These are phyloP conservation scores for Astrocystis sublimbata DNA, from an alignment of 495 filamentous ascomycete species.

Conservation along the genomic window DNA sequence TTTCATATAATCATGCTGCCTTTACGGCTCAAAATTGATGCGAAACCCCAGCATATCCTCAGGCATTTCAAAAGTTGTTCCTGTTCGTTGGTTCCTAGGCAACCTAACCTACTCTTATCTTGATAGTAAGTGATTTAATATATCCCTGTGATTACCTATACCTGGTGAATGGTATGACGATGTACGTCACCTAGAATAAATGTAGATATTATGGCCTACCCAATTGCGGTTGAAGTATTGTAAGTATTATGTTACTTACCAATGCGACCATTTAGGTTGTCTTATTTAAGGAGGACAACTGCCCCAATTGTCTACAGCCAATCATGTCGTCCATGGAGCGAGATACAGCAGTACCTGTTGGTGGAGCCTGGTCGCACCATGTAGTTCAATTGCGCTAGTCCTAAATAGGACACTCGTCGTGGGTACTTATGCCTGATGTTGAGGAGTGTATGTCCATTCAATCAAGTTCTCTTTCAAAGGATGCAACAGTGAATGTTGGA, in stretches of 20 bases:
- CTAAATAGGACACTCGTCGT: neutral
- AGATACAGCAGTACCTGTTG: too few relatives aligned
- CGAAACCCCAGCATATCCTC: neutral
- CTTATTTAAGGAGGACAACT: neutral
- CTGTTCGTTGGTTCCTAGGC: neutral
- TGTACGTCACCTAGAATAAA: neutral
- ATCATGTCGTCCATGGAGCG: too few relatives aligned
- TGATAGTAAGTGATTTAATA: conserved; percentile 4
- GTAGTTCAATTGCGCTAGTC: neutral
- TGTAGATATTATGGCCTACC: neutral
- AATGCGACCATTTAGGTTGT: neutral
- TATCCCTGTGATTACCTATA: neutral
- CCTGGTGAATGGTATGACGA: neutral
- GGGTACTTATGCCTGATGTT: too few relatives aligned
- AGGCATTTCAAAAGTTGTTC: neutral
- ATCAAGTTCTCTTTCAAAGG: neutral
- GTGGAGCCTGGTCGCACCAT: too few relatives aligned
- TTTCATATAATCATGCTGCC: neutral
- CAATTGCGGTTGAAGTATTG: neutral
- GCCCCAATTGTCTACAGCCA: too few relatives aligned
- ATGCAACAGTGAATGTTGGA: neutral
- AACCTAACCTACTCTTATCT: neutral
- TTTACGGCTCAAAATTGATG: neutral
- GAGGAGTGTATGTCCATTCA: neutral
- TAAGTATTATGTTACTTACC: neutral